Conservation (phyloP, 2,329 filamentous ascomycete genomes). For the Colletotrichum musicola region DNA sequence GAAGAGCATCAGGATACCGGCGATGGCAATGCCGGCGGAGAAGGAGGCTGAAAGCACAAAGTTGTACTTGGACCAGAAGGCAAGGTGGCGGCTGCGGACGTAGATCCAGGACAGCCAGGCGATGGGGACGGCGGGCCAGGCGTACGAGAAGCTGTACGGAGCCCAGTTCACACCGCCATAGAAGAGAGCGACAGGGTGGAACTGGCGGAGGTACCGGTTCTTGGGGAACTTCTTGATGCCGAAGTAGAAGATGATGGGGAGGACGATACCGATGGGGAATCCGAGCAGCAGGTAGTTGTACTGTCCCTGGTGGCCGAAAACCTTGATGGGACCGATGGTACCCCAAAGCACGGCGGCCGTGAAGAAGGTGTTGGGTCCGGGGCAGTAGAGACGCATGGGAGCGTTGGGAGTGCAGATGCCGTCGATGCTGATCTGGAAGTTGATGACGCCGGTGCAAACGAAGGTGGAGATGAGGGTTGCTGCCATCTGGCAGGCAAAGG, state of each 20-base stretch:
- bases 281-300: slow-evolving; percentile 63
- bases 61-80: slow-evolving; percentile 56
- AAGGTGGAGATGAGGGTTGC: slow-evolving; percentile 67
- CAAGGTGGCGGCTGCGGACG: slow-evolving; percentile 52
- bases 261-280: slow-evolving; percentile 62
- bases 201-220: slow-evolving; percentile 50
- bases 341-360: slow-evolving; percentile 69
- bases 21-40: slow-evolving; percentile 48
- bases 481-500: slow-evolving; percentile 70
- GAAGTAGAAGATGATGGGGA: slow-evolving; percentile 59
- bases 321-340: slow-evolving; percentile 63
- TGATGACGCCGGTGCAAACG: slow-evolving; percentile 60
- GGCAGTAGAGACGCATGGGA: slow-evolving; percentile 63
- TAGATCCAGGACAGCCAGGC: slow-evolving; percentile 41
- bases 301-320: slow-evolving; percentile 62
- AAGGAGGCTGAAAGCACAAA: slow-evolving; percentile 50
- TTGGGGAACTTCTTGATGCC: slow-evolving; percentile 56
- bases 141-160: slow-evolving; percentile 53
- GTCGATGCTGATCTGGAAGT: slow-evolving; percentile 62
- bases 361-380: slow-evolving; percentile 67
- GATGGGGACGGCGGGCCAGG: slow-evolving; percentile 41
- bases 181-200: slow-evolving; percentile 62
- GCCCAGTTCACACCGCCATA: slow-evolving; percentile 61
- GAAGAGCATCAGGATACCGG: slow-evolving; percentile 49
- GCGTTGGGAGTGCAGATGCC: slow-evolving; percentile 63